Percentiles rank a stretch among this genome's conserved stretches.
Evolutionary conservation across 1,284 basidiomycete species (phyloP).

Genomic region (Schizophyllum amplum): DNA sequence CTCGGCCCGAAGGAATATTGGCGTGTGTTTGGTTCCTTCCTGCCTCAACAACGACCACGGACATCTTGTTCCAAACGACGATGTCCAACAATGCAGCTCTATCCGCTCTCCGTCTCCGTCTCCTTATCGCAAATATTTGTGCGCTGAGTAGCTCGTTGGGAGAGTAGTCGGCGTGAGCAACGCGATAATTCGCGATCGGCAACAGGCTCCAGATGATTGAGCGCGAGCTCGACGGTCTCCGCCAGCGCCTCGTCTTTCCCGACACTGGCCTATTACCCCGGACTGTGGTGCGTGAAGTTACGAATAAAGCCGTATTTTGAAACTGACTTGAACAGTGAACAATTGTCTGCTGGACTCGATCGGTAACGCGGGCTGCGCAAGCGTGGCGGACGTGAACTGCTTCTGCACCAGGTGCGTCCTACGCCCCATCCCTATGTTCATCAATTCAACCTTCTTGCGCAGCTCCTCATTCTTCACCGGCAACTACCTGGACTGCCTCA

Average conservation of each 20-base stretch:
- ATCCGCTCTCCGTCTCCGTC: neutral
- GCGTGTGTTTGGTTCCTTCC: no score
- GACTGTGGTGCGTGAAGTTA: slow-evolving; percentile 21
- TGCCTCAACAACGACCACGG: neutral
- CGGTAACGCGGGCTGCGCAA: slow-evolving; percentile 26
- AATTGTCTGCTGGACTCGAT: slow-evolving; percentile 27
- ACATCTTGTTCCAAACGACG: neutral
- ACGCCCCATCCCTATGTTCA: neutral
- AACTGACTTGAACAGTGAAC: slow-evolving; percentile 20
- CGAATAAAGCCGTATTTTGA: neutral
- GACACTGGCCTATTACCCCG: slow-evolving; percentile 22
- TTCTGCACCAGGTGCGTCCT: slow-evolving; percentile 29
- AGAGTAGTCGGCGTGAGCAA: neutral
- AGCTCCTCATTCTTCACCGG: slow-evolving; percentile 17
- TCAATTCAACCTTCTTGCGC: neutral
- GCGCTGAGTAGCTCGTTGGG: neutral
- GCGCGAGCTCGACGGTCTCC: slow-evolving; percentile 8
- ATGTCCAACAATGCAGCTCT: neutral
- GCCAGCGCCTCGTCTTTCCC: slow-evolving; percentile 22
- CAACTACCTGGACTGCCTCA: slow-evolving; percentile 24
- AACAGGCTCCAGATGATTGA: neutral
- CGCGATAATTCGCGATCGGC: neutral
- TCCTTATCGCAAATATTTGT: neutral
- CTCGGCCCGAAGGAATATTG: no score
- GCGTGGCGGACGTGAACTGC: slow-evolving; percentile 30